Conservation (phyloP, 768 basidiomycete species). For the Lyophyllum atratum region DNA sequence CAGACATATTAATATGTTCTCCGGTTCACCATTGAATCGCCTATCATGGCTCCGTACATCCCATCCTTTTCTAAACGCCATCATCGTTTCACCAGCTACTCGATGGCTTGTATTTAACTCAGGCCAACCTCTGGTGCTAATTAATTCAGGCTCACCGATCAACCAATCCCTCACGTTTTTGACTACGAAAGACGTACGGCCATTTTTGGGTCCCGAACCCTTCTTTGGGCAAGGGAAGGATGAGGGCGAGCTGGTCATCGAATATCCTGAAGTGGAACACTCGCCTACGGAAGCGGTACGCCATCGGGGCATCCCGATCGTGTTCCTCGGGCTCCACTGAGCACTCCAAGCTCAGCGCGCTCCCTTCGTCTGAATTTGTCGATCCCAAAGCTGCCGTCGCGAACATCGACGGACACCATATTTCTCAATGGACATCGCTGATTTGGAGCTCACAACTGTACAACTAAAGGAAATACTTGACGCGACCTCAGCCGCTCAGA, state of each 20-base stretch:
- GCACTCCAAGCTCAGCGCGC: conserved; percentile 44
- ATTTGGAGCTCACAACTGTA: conserved; percentile 38
- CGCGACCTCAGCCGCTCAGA: conserved; percentile 36
- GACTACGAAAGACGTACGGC: conserved; percentile 59
- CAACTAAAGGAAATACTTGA: conserved; percentile 40
- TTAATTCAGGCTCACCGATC: conserved; percentile 33
- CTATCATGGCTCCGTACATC: conserved; percentile 82
- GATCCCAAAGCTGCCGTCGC: conserved; percentile 53
- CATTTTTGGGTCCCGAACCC: conserved; percentile 66
- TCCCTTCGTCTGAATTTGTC: conserved; percentile 68
- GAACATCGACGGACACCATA: conserved; percentile 79
- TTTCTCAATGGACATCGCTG: conserved; percentile 78
- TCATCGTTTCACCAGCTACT: conserved; percentile 59
- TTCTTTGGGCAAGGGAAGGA: conserved; percentile 72
- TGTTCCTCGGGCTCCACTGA: conserved; percentile 86
- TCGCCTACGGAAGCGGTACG: conserved; percentile 56
- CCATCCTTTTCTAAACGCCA: conserved; percentile 71
- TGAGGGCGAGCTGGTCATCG: conserved; percentile 34
- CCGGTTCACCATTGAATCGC: conserved; percentile 76
- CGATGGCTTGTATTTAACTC: conserved; percentile 80
- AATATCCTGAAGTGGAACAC: conserved; percentile 30
- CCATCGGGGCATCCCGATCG: conserved; percentile 57
- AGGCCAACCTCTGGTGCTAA: conserved; percentile 65
- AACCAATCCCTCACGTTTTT: conserved; percentile 49
- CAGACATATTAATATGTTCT: conserved; percentile 41